Evolutionary conservation across 2,329 filamentous ascomycete species (phyloP).

Genomic region (Phaeophleospora eucalypticola): DNA sequence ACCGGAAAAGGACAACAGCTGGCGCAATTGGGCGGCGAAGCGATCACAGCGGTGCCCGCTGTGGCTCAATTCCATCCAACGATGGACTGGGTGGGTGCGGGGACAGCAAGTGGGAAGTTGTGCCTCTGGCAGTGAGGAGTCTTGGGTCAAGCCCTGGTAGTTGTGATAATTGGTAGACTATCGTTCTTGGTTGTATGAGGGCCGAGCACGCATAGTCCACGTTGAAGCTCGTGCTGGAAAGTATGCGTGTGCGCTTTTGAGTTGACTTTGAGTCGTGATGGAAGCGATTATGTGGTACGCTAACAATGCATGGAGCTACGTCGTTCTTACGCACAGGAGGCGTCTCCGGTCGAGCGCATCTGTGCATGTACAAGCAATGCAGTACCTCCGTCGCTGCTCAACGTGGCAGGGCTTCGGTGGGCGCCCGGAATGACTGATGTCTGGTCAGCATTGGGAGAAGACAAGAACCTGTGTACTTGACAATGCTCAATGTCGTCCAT

Average conservation of each 20-base stretch:
- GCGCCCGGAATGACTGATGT: too few relatives aligned
- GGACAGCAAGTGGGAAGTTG: slow-evolving; percentile 86
- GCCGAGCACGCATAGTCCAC: not conserved
- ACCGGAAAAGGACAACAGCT: slow-evolving; percentile 78
- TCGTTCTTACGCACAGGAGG: not conserved
- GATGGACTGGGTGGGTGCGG: slow-evolving; percentile 85
- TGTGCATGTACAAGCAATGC: too few relatives aligned
- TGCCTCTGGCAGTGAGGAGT: slow-evolving; percentile 63
- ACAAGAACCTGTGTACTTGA: too few relatives aligned
- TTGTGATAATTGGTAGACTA: not conserved
- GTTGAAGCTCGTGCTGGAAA: not conserved
- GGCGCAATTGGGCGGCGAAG: slow-evolving; percentile 80
- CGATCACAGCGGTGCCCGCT: slow-evolving; percentile 89
- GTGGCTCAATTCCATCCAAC: slow-evolving; percentile 87
- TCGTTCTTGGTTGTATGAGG: not conserved
- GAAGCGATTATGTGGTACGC: not conserved
- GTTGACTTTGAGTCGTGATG: not conserved
- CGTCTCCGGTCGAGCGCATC: not conserved
- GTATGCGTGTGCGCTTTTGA: not conserved
- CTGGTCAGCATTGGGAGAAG: too few relatives aligned
- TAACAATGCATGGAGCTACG: not conserved
- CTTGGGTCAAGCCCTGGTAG: not conserved
- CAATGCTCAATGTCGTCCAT: too few relatives aligned
- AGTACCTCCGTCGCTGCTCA: too few relatives aligned
- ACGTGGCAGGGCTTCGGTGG: too few relatives aligned